These are phyloP conservation scores for Claviceps cyperi DNA, from an alignment of 2,329 filamentous ascomycete genomes.

Conservation along the genomic window DNA sequence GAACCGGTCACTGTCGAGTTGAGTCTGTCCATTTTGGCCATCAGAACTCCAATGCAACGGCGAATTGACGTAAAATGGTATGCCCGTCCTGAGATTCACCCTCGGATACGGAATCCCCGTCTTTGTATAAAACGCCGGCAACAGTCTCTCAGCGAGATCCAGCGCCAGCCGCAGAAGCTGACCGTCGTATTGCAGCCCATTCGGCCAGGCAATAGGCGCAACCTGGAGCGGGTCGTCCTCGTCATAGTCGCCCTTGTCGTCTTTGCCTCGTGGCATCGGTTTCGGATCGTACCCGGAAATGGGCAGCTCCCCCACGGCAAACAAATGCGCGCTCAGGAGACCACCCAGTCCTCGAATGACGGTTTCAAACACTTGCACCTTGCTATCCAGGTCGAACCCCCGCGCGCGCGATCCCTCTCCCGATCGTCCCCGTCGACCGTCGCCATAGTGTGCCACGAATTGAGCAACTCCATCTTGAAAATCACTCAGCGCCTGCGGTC, in stretches of 20 bases:
- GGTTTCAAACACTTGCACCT: slow-evolving; percentile 97
- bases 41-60: slow-evolving; percentile 49
- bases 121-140: slow-evolving; percentile 82
- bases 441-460: slow-evolving; percentile 73
- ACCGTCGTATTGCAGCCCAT: slow-evolving; percentile 71
- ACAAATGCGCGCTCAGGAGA: slow-evolving; percentile 81
- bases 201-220: slow-evolving; percentile 53
- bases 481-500: slow-evolving; percentile 41
- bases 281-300: slow-evolving; percentile 61
- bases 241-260: slow-evolving; percentile 3
- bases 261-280: slow-evolving; percentile 7
- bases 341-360: slow-evolving; percentile 89
- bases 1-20: slow-evolving; percentile 21
- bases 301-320: slow-evolving; percentile 79
- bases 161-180: slow-evolving; percentile 80
- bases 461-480: slow-evolving; percentile 71
- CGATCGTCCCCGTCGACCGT: slow-evolving; percentile 54
- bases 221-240: slow-evolving; percentile 30
- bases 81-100: slow-evolving; percentile 80
- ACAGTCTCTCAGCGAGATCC: slow-evolving; percentile 67
- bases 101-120: slow-evolving; percentile 91
- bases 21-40: slow-evolving; percentile 17
- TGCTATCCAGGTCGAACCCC: slow-evolving; percentile 91
- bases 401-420: slow-evolving; percentile 58
- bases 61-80: slow-evolving; percentile 84